Percentiles rank a stretch among this genome's conserved stretches.
Conservation (phyloP, 345 rosid genomes). For the Aquilaria yunnanensis region DNA sequence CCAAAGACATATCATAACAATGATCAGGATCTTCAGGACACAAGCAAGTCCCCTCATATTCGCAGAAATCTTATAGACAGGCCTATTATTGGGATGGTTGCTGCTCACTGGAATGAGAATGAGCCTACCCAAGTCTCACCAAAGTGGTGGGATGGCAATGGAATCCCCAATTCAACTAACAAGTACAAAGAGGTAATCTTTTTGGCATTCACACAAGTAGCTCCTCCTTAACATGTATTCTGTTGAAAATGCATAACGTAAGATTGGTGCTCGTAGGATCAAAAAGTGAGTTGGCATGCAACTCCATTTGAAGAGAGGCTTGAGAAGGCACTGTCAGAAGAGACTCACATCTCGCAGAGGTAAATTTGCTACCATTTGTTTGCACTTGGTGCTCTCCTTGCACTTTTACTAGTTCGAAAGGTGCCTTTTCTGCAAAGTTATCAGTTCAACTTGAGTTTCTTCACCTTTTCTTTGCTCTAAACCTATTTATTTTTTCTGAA, state of each 20-base stretch:
- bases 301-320: conserved; percentile 96
- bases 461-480: no score
- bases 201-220: neutral
- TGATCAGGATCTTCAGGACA: conserved; percentile 17
- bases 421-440: conserved; percentile 18
- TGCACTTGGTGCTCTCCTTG: neutral
- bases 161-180: conserved; percentile 91
- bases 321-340: conserved; percentile 88
- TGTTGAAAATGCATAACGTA: neutral
- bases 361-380: conserved; percentile 12
- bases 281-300: conserved; percentile 97
- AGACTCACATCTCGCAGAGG: conserved; percentile 47
- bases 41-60: conserved; percentile 15
- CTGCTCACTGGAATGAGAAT: conserved; percentile 81
- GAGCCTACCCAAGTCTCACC: conserved; percentile 44
- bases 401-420: conserved; percentile 1
- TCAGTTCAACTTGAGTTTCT: neutral
- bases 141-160: conserved; percentile 98
- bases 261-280: conserved; percentile 54
- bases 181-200: conserved; percentile 84
- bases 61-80: conserved; percentile 58
- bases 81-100: conserved; percentile 89
- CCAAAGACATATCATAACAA: conserved; percentile 19
- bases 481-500: no score
- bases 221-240: neutral